Percentiles rank a stretch among this genome's conserved stretches.
Conservation (phyloP, 352 stramenopile genomes). For the Phytophthora citricola region DNA sequence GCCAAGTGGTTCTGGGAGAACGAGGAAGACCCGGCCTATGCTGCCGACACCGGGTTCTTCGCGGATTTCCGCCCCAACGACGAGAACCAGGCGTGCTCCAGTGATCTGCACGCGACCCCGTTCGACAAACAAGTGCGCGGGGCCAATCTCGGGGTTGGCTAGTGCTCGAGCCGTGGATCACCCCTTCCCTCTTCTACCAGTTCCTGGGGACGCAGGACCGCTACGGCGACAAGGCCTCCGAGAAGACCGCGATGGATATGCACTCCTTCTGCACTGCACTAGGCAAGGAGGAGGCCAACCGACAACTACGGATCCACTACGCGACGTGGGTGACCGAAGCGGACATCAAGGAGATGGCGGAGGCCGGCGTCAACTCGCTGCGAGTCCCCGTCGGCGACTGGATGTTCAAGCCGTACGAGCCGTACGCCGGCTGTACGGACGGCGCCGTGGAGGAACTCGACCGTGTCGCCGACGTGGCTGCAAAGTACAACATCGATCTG, state of each 20-base stretch:
- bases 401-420: conserved; percentile 2
- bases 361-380: neutral
- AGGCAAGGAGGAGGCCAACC: neutral
- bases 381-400: neutral
- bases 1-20: conserved; percentile 1
- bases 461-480: conserved; percentile 27
- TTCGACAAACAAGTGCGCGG: conserved; percentile 1
- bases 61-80: conserved; percentile 43
- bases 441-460: neutral
- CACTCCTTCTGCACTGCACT: conserved; percentile 1
- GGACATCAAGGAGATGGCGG: neutral
- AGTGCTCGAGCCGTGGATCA: neutral
- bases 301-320: conserved; percentile 1
- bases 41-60: conserved; percentile 42
- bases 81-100: neutral
- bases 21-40: neutral
- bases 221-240: neutral
- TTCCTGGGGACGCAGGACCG: neutral
- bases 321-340: neutral
- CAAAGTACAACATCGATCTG: conserved; percentile 1
- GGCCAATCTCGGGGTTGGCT: neutral
- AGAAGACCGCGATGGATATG: conserved; percentile 1
- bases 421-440: neutral
- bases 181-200: neutral
- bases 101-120: neutral